Evolutionary conservation across 2,329 filamentous ascomycete genomes (phyloP).

Genomic region (Alternaria sp.): DNA sequence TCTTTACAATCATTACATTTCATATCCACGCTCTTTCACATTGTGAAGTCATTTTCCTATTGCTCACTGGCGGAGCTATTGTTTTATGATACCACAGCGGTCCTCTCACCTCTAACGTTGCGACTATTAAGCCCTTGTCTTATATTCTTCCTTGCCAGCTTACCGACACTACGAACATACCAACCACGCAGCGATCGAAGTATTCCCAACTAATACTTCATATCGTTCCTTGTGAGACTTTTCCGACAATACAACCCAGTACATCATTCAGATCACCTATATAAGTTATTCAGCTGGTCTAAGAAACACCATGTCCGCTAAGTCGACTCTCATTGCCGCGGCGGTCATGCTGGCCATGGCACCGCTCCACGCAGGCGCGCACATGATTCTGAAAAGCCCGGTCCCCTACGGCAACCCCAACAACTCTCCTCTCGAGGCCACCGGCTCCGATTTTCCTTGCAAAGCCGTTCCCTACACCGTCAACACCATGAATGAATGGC

Average conservation of each 20-base stretch:
- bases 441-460: slow-evolving; percentile 81
- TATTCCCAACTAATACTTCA: background rate
- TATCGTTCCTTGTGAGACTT: slow-evolving; percentile 12
- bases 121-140: slow-evolving; percentile 19
- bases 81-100: slow-evolving; percentile 19
- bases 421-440: slow-evolving; percentile 69
- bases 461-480: slow-evolving; percentile 62
- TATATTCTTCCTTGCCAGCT: slow-evolving; percentile 18
- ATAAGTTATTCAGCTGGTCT: slow-evolving; percentile 14
- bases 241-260: slow-evolving; percentile 3
- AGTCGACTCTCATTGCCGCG: slow-evolving; percentile 21
- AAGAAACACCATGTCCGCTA: slow-evolving; percentile 19
- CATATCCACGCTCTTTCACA: slow-evolving; percentile 27
- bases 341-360: slow-evolving; percentile 56
- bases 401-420: slow-evolving; percentile 65
- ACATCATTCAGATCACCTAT: slow-evolving; percentile 13
- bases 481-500: slow-evolving; percentile 66
- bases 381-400: slow-evolving; percentile 78
- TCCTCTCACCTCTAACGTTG: background rate
- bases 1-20: background rate
- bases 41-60: slow-evolving; percentile 28
- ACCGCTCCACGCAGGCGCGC: slow-evolving; percentile 66
- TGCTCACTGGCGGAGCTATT: slow-evolving; percentile 22
- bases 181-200: slow-evolving; percentile 6
- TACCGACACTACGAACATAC: slow-evolving; percentile 21